phyloP scores from a whole-genome alignment of 306 rosid species.

The Abrus precatorius region DNA sequence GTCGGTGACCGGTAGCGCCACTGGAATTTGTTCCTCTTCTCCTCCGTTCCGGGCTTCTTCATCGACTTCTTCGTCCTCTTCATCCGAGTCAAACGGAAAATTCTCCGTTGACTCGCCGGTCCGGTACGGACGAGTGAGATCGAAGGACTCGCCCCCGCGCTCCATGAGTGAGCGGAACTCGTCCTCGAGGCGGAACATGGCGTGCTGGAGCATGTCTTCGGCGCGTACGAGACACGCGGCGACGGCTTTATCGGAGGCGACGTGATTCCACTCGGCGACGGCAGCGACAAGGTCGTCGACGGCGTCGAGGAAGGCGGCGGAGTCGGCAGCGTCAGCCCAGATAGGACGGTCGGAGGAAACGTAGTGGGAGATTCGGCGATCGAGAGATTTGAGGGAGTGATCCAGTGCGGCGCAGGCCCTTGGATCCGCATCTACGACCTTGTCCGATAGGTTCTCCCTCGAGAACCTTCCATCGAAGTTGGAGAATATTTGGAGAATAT shows the following conservation, averaged over 20 bases:
- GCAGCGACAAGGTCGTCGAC: conserved; percentile 75
- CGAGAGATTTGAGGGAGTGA: conserved; percentile 72
- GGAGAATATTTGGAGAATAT: conserved; percentile 88
- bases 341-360: conserved; percentile 75
- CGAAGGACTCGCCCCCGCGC: conserved; percentile 89
- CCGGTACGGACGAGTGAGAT: conserved; percentile 58
- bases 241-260: conserved; percentile 68
- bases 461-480: conserved; percentile 95
- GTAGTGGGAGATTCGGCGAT: conserved; percentile 82
- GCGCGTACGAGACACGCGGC: conserved; percentile 74
- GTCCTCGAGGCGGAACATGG: conserved; percentile 87
- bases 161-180: conserved; percentile 93
- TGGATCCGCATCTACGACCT: conserved; percentile 54
- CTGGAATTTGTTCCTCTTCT: conserved; percentile 66
- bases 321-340: conserved; percentile 79
- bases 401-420: conserved; percentile 67
- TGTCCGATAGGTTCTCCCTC: conserved; percentile 79
- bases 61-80: conserved; percentile 58
- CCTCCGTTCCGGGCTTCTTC: conserved; percentile 47
- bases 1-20: conserved; percentile 76
- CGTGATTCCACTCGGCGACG: conserved; percentile 78
- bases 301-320: conserved; percentile 81
- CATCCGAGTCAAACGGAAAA: conserved; percentile 71
- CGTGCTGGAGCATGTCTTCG: conserved; percentile 85
- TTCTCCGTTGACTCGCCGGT: conserved; percentile 63